Percentiles rank a stretch among this genome's conserved stretches.
Evolutionary conservation across 306 rosid genomes (phyloP).

Genomic region (Lupinus albus): DNA sequence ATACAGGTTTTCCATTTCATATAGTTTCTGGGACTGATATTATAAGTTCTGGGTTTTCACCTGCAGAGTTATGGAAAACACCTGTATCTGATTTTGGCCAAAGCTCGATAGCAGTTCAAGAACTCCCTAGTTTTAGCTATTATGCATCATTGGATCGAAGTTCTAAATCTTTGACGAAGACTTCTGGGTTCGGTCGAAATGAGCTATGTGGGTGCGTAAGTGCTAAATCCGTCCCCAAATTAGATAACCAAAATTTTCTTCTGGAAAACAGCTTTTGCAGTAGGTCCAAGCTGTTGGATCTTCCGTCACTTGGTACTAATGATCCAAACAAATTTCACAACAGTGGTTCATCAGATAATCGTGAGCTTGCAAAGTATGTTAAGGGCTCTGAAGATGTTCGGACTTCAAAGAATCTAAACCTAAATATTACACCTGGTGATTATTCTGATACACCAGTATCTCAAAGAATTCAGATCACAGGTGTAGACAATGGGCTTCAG

Average conservation of each 20-base stretch:
- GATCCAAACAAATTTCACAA: constrained; percentile 30
- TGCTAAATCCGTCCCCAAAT: constrained; percentile 29
- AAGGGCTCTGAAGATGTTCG: constrained; percentile 36
- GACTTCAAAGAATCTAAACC: constrained; percentile 47
- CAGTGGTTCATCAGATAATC: constrained; percentile 30
- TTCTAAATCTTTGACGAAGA: constrained; percentile 32
- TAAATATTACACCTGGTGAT: constrained; percentile 50
- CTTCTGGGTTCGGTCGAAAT: constrained; percentile 34
- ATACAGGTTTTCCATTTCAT: constrained; percentile 27
- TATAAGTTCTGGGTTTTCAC: constrained; percentile 44
- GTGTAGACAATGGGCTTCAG: constrained; percentile 35
- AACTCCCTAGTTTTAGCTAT: constrained; percentile 44
- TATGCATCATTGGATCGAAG: constrained; percentile 34
- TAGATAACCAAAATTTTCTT: constrained; percentile 34
- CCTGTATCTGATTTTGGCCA: constrained; percentile 32
- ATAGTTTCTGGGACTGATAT: constrained; percentile 36
- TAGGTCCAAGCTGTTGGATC: constrained; percentile 36
- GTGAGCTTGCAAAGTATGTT: constrained; percentile 36
- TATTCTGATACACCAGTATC: constrained; percentile 38
- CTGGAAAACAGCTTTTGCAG: constrained; percentile 35
- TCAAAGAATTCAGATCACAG: constrained; percentile 36
- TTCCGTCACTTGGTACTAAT: constrained; percentile 32
- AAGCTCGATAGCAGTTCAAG: constrained; percentile 39
- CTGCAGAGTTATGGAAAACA: constrained; percentile 33
- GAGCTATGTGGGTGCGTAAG: constrained; percentile 17